Conservation (phyloP, 306 rosid genomes). For the Fragaria vesca region DNA sequence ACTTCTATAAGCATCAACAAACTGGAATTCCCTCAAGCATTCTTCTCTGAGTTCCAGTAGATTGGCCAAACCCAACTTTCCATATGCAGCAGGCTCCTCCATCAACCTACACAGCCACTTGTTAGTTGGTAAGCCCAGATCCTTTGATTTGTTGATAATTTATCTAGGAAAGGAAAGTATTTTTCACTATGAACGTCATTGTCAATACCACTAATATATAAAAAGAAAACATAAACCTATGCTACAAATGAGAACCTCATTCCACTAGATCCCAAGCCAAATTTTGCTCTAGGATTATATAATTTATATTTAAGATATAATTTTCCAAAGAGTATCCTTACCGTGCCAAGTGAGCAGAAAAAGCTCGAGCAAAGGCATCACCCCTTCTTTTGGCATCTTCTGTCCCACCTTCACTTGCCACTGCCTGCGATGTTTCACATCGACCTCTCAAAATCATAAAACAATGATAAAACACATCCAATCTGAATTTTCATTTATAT, state of each 20-base stretch:
- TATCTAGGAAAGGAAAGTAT: not conserved
- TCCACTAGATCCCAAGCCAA: not conserved
- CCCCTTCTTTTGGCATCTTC: conserved; percentile 99
- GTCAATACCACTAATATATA: not conserved
- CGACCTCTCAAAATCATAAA: conserved; percentile 29
- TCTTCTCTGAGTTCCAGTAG: conserved; percentile 97
- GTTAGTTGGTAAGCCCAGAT: conserved; percentile 1
- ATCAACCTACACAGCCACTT: conserved; percentile 59
- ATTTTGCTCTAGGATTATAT: not conserved
- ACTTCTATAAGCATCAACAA: conserved; percentile 89
- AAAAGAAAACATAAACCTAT: not conserved
- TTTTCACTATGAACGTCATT: not conserved
- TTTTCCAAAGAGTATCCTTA: conserved; percentile 27
- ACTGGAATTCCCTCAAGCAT: conserved; percentile 97
- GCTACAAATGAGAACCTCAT: not conserved
- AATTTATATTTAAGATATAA: not conserved
- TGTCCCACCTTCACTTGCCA: conserved; percentile 98
- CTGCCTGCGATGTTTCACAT: conserved; percentile 63
- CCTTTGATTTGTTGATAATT: not conserved
- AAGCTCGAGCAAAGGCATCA: conserved; percentile 93
- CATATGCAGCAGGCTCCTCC: conserved; percentile 98
- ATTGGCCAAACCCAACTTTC: conserved; percentile 92
- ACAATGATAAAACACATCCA: not conserved
- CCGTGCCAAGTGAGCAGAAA: conserved; percentile 95
- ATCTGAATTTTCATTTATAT: not conserved